Conservation (phyloP, 2,329 filamentous ascomycete species). For the Cladosporium austrohemisphaericum region DNA sequence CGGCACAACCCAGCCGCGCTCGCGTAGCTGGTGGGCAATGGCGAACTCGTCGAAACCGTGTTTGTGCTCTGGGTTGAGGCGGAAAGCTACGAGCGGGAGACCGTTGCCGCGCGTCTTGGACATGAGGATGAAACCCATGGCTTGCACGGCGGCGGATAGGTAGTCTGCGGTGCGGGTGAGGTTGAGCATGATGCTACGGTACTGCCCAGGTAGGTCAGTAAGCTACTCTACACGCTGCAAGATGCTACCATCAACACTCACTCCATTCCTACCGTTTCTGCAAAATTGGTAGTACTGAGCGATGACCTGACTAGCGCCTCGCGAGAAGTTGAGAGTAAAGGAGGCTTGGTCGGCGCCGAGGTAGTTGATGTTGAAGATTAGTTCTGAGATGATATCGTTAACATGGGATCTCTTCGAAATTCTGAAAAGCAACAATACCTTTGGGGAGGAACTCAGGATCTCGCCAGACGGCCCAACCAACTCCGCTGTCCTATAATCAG, state of each 20-base stretch:
- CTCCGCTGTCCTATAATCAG: too few relatives aligned
- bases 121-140: conserved; percentile 83
- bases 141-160: conserved; percentile 67
- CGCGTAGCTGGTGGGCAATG: conserved; percentile 75
- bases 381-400: conserved; percentile 51
- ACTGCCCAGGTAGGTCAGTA: conserved; percentile 94
- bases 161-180: conserved; percentile 87
- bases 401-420: neutral
- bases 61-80: conserved; percentile 57
- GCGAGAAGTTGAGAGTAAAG: conserved; percentile 96
- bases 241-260: too few relatives aligned
- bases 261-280: too few relatives aligned
- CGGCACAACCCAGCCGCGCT: conserved; percentile 87
- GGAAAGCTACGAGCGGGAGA: conserved; percentile 86
- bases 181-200: conserved; percentile 90
- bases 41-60: conserved; percentile 55
- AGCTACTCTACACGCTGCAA: too few relatives aligned
- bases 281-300: conserved; percentile 98
- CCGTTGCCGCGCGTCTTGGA: conserved; percentile 73
- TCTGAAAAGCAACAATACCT: conserved; percentile 24
- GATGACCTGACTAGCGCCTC: conserved; percentile 90
- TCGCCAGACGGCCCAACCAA: conserved; percentile 92
- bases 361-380: conserved; percentile 99
- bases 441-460: conserved; percentile 77
- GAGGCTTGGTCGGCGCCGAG: conserved; percentile 91